These are phyloP conservation scores for Phialocephala sp. DNA, from an alignment of 2,329 filamentous ascomycete genomes.

Conservation along the genomic window DNA sequence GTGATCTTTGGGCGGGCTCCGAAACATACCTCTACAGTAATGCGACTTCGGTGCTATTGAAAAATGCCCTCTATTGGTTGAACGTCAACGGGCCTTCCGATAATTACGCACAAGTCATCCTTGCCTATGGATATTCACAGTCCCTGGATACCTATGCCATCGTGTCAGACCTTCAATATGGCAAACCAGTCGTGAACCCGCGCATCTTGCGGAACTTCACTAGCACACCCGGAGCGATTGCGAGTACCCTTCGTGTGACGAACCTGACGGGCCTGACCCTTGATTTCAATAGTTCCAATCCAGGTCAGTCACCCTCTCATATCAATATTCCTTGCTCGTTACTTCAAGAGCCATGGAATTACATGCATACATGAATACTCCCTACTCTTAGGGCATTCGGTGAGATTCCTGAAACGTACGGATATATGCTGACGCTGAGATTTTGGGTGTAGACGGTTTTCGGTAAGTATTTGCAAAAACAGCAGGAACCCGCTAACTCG, in stretches of 20 bases:
- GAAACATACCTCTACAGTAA: constrained; percentile 22
- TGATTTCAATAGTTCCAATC: constrained; percentile 33
- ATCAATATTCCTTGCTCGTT: too few relatives aligned
- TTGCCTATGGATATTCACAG: constrained; percentile 28
- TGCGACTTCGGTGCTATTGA: constrained; percentile 20
- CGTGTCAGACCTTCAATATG: constrained; percentile 27
- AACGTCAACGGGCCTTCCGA: constrained; percentile 26
- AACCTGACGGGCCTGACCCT: constrained; percentile 30
- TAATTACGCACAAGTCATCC: constrained; percentile 27
- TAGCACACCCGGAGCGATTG: constrained; percentile 22
- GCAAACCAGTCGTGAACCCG: constrained; percentile 31
- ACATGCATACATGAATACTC: too few relatives aligned
- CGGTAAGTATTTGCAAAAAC: constrained; percentile 24
- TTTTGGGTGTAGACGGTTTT: constrained; percentile 18
- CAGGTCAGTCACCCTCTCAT: constrained; percentile 9
- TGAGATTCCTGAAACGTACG: too few relatives aligned
- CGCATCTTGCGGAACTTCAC: constrained; percentile 32
- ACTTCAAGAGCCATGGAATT: too few relatives aligned
- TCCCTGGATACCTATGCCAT: constrained; percentile 17
- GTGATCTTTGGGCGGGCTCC: constrained; percentile 29
- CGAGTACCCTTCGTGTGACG: constrained; percentile 27
- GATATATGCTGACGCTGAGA: too few relatives aligned
- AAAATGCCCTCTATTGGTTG: constrained; percentile 27
- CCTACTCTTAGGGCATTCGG: too few relatives aligned
- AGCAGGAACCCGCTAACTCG: constrained; percentile 5